A percentile compares a stretch with the other conserved stretches of the same genome.
Conservation (phyloP, 2,329 filamentous ascomycete genomes). For the Fusarium albosuccineum region DNA sequence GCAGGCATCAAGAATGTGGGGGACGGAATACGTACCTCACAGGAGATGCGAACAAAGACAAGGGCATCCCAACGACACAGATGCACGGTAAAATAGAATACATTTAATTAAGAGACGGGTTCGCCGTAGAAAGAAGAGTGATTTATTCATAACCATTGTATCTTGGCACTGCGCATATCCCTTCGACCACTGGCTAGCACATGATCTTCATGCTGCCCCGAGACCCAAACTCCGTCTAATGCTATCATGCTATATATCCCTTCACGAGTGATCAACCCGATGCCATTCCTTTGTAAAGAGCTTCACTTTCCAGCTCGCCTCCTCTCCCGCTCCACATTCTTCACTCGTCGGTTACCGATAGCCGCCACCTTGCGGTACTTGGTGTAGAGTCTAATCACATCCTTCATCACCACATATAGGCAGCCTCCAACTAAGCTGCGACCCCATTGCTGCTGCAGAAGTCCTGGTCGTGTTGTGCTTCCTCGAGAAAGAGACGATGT, state of each 20-base stretch:
- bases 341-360: constrained; percentile 66
- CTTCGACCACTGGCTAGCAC: background rate
- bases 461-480: constrained; percentile 63
- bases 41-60: background rate
- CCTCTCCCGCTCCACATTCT: constrained; percentile 60
- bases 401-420: constrained; percentile 87
- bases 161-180: constrained; percentile 14
- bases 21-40: constrained; percentile 15
- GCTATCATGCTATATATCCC: constrained; percentile 18
- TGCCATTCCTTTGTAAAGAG: constrained; percentile 17
- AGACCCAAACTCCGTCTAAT: constrained; percentile 39
- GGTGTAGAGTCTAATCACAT: constrained; percentile 71
- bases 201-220: constrained; percentile 1
- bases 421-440: constrained; percentile 90
- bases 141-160: constrained; percentile 17
- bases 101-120: background rate
- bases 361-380: constrained; percentile 73
- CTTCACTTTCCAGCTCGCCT: constrained; percentile 56
- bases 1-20: constrained; percentile 34
- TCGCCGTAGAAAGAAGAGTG: constrained; percentile 10
- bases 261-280: background rate
- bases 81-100: background rate
- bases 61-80: background rate
- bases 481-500: constrained; percentile 47
- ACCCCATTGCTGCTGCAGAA: constrained; percentile 89